These are phyloP conservation scores for Arthrocladium fulminans DNA, from an alignment of 2,329 filamentous ascomycete genomes.

Conservation along the genomic window DNA sequence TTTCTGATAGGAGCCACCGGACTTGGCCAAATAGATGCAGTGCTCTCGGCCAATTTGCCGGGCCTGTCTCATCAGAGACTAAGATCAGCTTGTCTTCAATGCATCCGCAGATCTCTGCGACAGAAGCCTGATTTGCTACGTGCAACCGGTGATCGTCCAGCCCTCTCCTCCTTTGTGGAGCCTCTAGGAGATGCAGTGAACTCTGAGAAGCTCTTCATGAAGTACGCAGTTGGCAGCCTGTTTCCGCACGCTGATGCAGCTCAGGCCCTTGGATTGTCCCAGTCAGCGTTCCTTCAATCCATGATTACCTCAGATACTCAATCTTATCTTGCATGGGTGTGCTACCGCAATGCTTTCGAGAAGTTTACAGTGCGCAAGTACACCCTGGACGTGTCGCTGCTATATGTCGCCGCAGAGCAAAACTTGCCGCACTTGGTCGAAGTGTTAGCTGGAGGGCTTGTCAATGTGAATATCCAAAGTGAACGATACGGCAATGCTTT, in stretches of 20 bases:
- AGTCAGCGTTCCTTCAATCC: not conserved
- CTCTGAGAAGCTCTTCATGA: not conserved
- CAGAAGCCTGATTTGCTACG: not conserved
- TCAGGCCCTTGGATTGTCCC: not conserved
- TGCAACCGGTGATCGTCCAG: not conserved
- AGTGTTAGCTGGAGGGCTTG: not conserved
- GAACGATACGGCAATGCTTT: constrained; percentile 6
- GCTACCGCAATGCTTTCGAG: not conserved
- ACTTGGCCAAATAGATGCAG: not conserved
- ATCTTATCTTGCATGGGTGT: not conserved
- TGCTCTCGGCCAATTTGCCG: not conserved
- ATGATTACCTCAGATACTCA: not conserved
- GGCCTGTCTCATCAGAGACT: not conserved
- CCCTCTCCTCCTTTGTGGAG: not conserved
- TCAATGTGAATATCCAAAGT: not conserved
- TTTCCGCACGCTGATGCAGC: constrained; percentile 1
- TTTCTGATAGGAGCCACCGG: constrained; percentile 24
- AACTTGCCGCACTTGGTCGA: not conserved
- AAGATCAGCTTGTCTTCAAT: not conserved
- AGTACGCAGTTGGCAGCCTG: not conserved
- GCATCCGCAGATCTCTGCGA: not conserved
- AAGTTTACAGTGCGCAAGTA: not conserved
- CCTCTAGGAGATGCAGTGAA: not conserved
- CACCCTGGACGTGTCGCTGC: not conserved
- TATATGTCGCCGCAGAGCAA: not conserved